A percentile compares a stretch with the other conserved stretches of the same genome.
These are phyloP conservation scores for Leptographium lundbergii DNA, from an alignment of 2,329 filamentous ascomycete species.

Conservation along the genomic window DNA sequence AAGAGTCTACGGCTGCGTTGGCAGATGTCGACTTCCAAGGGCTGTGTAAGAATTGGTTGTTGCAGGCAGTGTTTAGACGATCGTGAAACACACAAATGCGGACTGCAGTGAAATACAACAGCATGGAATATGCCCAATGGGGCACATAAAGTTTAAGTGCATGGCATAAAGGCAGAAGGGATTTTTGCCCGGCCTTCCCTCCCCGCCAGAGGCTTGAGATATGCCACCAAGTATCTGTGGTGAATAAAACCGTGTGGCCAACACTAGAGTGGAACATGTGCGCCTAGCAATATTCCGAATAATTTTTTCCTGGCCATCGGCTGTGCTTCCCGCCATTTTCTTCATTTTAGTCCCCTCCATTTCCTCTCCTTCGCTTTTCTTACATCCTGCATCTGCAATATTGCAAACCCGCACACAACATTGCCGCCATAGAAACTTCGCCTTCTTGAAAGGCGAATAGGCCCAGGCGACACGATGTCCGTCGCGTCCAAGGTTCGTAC, in stretches of 20 bases:
- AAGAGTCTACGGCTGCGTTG: too few relatives aligned
- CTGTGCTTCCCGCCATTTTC: constrained; percentile 7
- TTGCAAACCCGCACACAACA: constrained; percentile 4
- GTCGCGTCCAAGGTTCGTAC: constrained; percentile 46
- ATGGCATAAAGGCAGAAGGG: background rate
- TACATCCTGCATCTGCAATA: constrained; percentile 2
- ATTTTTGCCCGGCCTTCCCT: background rate
- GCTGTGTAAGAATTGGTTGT: too few relatives aligned
- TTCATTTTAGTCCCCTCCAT: constrained; percentile 9
- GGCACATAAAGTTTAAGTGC: background rate
- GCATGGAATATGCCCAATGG: background rate
- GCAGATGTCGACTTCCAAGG: too few relatives aligned
- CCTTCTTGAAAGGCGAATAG: constrained; percentile 38
- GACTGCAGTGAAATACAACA: background rate
- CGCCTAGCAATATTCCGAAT: constrained; percentile 5
- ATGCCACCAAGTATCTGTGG: background rate
- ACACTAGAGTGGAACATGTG: constrained; percentile 4
- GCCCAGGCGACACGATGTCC: constrained; percentile 44
- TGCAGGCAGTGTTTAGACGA: background rate
- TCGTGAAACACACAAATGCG: background rate
- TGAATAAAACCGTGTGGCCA: constrained; percentile 1
- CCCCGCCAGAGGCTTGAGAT: background rate
- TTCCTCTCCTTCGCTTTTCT: constrained; percentile 3
- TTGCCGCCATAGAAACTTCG: constrained; percentile 20
- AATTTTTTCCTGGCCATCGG: constrained; percentile 8